A percentile compares a stretch with the other conserved stretches of the same genome.
Conservation (phyloP, 164 flowering plant genomes). For the Buxus sempervirens region DNA sequence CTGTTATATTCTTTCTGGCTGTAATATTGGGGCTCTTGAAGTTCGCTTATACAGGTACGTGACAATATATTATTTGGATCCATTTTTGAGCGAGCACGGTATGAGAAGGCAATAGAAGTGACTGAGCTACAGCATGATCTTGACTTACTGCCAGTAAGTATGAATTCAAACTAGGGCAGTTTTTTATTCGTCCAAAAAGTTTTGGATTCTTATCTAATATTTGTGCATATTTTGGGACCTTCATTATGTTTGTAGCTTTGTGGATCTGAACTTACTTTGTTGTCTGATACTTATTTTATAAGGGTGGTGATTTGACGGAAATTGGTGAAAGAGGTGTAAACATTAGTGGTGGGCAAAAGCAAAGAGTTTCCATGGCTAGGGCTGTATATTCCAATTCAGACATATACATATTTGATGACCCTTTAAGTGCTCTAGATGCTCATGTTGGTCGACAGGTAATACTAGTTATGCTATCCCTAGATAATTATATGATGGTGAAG, state of each 20-base stretch:
- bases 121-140: conserved; percentile 89
- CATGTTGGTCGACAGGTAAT: conserved; percentile 93
- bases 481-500: background rate
- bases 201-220: background rate
- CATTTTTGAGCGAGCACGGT: conserved; percentile 51
- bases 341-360: conserved; percentile 99
- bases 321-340: conserved; percentile 99
- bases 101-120: conserved; percentile 76
- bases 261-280: conserved; percentile 1
- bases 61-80: conserved; percentile 94
- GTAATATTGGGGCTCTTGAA: background rate
- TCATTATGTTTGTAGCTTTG: background rate
- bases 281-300: conserved; percentile 8
- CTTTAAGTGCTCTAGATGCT: conserved; percentile 97
- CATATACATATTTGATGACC: conserved; percentile 96
- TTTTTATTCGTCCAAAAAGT: background rate
- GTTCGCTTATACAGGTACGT: conserved; percentile 59
- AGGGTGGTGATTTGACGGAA: conserved; percentile 99
- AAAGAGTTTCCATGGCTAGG: conserved; percentile 97
- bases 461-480: background rate
- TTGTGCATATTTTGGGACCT: background rate
- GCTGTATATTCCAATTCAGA: conserved; percentile 94
- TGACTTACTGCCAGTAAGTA: conserved; percentile 79
- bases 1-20: background rate
- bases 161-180: background rate